Base-by-base conservation (phyloP, 106 monocot species). In the Agapanthus africanus region DNA sequence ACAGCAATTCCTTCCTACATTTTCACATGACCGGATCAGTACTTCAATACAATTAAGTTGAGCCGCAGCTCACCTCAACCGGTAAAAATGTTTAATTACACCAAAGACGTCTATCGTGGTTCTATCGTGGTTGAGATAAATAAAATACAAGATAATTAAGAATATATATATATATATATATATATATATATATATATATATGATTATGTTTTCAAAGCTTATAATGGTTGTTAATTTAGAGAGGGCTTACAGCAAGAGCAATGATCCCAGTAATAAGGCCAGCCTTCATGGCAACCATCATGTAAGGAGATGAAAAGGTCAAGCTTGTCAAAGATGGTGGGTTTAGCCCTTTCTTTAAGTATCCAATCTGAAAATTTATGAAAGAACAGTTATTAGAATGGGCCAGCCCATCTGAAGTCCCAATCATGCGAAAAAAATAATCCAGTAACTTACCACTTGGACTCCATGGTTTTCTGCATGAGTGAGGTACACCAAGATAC, bases 401-500 rank as follows among this genome's bases (percentile, higher is more conserved):
- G 56, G 56, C 56, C 56, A 27, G 56, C 0, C 56, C 56, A 56
- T 2, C 28, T 56, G 6, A 0, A 0, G 56, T 4, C 21, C 4
- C 25, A 26, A 25, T 2, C 22, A 13, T n/a, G 13, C 18, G 1
- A 66, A 30, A 50, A 37, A 31, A 59, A 70, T 0, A 23, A n/a
- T 5, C 11, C 5, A 42, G 16, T 35, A 38, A 30, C 39, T 66
- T 34, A 92, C 88, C 85, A 83, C 79, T 81, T 83, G 73, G 64
- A 93, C 79, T 13, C 93, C 93, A 68, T 93, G 93, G 37, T 80
- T 79, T 25, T 93, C 87, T 4, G 82, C 93, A 19, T 75, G 77
- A 7, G 75, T 82, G 39, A 84, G 37, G 54, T 76, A 90, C 15
- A 85, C 90, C 26, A 90, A 32, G 14, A 90, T 15, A 28, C 87